phyloP scores from a whole-genome alignment of 2,329 filamentous ascomycete species.

The Talaromyces sp. region DNA sequence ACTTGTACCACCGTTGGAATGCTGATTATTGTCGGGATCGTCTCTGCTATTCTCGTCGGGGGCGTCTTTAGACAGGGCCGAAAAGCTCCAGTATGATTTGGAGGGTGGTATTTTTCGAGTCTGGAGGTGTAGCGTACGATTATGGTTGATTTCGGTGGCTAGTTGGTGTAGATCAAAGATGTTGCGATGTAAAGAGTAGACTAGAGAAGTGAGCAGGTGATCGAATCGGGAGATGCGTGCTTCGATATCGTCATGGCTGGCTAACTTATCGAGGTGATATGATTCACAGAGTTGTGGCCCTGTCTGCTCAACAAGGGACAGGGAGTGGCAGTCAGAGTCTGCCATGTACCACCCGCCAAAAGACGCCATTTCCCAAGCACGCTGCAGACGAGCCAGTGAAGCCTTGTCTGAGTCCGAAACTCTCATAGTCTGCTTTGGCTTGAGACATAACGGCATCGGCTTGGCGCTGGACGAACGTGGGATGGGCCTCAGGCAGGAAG shows the following conservation, averaged over 20 bases:
- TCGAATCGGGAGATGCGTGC: conserved; percentile 2
- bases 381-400: conserved; percentile 7
- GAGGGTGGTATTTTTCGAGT: conserved; percentile 29
- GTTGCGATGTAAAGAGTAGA: not conserved
- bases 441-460: conserved; percentile 9
- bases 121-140: conserved; percentile 22
- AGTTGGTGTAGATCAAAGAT: conserved; percentile 5
- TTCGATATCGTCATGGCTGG: not conserved
- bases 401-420: conserved; percentile 1
- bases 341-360: not conserved
- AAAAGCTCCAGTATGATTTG: conserved; percentile 42
- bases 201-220: not conserved
- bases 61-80: conserved; percentile 22
- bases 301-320: not conserved
- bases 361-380: conserved; percentile 3
- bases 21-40: conserved; percentile 2
- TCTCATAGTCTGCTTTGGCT: conserved; percentile 1
- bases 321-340: conserved; percentile 9
- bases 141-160: conserved; percentile 3
- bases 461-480: conserved; percentile 12
- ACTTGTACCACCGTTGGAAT: not conserved
- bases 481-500: not conserved
- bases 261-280: not conserved
- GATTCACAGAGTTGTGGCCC: not conserved
- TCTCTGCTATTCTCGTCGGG: conserved; percentile 9